Base-by-base conservation (phyloP, 2,329 filamentous ascomycete genomes). In the Aspergillus neotritici region DNA sequence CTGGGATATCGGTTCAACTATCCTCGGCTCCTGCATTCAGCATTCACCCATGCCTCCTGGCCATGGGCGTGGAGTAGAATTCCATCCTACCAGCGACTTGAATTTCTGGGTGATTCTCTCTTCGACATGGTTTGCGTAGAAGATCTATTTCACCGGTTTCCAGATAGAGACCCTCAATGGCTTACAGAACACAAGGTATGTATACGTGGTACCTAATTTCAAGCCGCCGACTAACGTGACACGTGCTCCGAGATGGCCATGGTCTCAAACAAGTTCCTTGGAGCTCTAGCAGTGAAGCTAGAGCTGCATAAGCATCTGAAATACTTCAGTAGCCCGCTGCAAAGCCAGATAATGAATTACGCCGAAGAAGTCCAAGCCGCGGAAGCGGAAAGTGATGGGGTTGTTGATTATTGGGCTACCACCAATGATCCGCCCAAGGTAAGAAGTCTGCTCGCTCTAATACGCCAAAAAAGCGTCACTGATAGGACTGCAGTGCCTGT, bases 261-360 rank as follows among this genome's bases (percentile, higher is more conserved):
- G 87, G 90, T 93, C 0, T 93, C 87, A 41, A 98, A 98, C 69
- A 89, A 90, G 48, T 98, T 97, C 60, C 76, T 96, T 1, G 88
- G 86, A 1, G 87, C 83, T 13, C 72, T 97, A 3, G 85, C 85
- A 46, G 87, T 94, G 3, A 77, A 80, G 37, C 76, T 97, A 0
- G 83, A 79, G 1, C 84, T 97, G 43, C 82, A 96, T 60, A 78
- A 73, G 37, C 83, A 91, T 60, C 68, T 97, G 12, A 77, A 74
- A 56, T 68, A 63, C 50, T 65, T 65, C 48, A 70, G 63, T 44
- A 60, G 44, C 11, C 53, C 65, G 0, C 46, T 69, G 17, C 60
- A 64, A 37, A 51, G 62, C 13, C 72, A 75, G 41, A 75, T 80
- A 36, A 67, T 62, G 9, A 67, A 73, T 25, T 80, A 79, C 53